Conservation (phyloP, 2,329 filamentous ascomycete genomes). For the Arthrobotrys pseudoclavata region DNA sequence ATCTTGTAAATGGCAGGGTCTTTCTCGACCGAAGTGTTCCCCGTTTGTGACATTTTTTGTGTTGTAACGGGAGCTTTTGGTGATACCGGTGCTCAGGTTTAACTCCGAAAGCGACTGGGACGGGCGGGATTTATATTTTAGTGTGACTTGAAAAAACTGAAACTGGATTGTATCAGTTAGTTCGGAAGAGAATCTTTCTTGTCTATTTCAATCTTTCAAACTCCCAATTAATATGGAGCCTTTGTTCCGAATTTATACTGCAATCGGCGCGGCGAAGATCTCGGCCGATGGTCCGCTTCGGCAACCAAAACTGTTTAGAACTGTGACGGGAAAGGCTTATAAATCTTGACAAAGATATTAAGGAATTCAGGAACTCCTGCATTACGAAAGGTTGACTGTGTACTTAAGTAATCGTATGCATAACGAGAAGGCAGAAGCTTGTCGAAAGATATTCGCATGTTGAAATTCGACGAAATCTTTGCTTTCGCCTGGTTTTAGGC, state of each 20-base stretch:
- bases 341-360: conserved; percentile 54
- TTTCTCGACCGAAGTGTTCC: background rate
- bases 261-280: background rate
- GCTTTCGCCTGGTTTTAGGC: too few relatives aligned
- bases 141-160: background rate
- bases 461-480: background rate
- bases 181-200: background rate
- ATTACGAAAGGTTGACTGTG: background rate
- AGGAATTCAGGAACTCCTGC: background rate
- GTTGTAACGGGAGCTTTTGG: conserved; percentile 7
- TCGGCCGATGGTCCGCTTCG: conserved; percentile 5
- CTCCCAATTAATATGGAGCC: background rate
- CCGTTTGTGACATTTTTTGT: conserved; percentile 43
- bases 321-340: conserved; percentile 28
- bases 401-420: background rate
- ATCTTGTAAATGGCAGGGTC: conserved; percentile 49
- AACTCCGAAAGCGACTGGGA: background rate
- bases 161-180: too few relatives aligned
- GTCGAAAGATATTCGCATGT: conserved; percentile 2
- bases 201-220: background rate
- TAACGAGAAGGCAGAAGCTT: background rate
- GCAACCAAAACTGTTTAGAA: background rate
- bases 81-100: background rate
- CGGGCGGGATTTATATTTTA: background rate
- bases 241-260: background rate